Evolutionary conservation across 768 basidiomycete genomes (phyloP).

Genomic region (Sarcodon aspratus): DNA sequence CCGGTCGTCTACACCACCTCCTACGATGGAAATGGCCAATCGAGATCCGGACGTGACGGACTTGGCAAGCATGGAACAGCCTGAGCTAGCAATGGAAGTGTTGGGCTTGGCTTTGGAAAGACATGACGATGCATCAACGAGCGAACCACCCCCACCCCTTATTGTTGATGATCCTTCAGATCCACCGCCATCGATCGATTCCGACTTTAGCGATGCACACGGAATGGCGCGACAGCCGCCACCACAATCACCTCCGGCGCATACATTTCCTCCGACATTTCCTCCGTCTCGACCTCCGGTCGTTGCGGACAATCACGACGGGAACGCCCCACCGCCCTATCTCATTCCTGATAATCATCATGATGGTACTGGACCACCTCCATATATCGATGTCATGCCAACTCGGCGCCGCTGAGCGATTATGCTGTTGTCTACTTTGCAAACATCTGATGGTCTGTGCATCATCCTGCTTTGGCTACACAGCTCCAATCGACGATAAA

Average conservation of each 20-base stretch:
- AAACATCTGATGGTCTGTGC: no score
- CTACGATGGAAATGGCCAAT: slow-evolving; percentile 65
- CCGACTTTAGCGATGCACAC: slow-evolving; percentile 42
- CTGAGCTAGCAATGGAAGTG: slow-evolving; percentile 42
- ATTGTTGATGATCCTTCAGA: slow-evolving; percentile 82
- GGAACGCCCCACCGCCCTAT: slow-evolving; percentile 73
- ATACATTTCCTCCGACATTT: slow-evolving; percentile 4
- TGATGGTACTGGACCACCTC: neutral
- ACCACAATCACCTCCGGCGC: slow-evolving; percentile 12
- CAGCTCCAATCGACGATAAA: neutral
- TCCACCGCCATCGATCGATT: slow-evolving; percentile 83
- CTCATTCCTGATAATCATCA: slow-evolving; percentile 35
- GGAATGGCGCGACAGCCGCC: slow-evolving; percentile 13
- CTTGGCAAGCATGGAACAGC: slow-evolving; percentile 44
- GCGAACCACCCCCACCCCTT: slow-evolving; percentile 50
- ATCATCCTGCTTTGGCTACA: no score
- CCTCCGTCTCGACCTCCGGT: slow-evolving; percentile 2
- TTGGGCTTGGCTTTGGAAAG: slow-evolving; percentile 49
- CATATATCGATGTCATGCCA: neutral
- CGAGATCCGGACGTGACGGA: slow-evolving; percentile 60
- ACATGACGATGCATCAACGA: slow-evolving; percentile 17
- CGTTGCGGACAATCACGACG: slow-evolving; percentile 21
- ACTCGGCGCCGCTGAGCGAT: no score
- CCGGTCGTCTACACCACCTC: slow-evolving; percentile 59
- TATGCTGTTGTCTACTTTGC: no score